These are phyloP conservation scores for Carallia brachiata DNA, from an alignment of 345 rosid species.

Conservation along the genomic window DNA sequence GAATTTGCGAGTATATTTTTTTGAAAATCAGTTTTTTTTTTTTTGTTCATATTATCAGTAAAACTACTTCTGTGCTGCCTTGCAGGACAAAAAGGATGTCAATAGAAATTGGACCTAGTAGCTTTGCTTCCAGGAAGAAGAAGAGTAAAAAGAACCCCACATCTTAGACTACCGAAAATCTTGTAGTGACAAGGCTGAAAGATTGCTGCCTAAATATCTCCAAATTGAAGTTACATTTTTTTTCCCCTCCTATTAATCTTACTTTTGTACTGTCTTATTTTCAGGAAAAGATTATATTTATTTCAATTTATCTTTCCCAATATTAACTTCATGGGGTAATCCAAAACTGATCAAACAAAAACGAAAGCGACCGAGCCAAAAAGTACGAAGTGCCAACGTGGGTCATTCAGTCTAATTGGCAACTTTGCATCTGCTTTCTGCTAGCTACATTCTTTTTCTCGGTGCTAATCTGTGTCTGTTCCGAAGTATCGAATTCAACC, in stretches of 20 bases:
- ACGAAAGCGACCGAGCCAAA: not conserved
- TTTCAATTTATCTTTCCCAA: no score
- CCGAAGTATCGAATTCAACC: slow-evolving; percentile 36
- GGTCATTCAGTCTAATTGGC: not conserved
- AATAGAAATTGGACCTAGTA: slow-evolving; percentile 62
- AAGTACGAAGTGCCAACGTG: not conserved
- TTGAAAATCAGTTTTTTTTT: not conserved
- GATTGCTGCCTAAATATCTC: no score
- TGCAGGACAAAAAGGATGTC: slow-evolving; percentile 81
- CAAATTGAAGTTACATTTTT: no score
- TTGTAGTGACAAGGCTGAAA: not conserved
- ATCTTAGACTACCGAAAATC: not conserved
- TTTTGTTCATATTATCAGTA: slow-evolving; percentile 1
- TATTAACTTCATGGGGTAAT: no score
- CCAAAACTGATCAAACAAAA: no score
- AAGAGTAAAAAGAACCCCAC: slow-evolving; percentile 45
- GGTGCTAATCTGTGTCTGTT: slow-evolving; percentile 33
- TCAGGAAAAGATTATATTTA: no score
- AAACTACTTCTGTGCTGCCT: not conserved
- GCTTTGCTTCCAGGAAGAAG: slow-evolving; percentile 76
- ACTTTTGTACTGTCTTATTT: no score
- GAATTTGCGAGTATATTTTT: not conserved
- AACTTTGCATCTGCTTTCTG: not conserved
- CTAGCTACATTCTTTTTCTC: not conserved
- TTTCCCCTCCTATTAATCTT: no score